These are phyloP conservation scores for Cicer arietinum DNA, from an alignment of 306 rosid species.

Conservation along the genomic window DNA sequence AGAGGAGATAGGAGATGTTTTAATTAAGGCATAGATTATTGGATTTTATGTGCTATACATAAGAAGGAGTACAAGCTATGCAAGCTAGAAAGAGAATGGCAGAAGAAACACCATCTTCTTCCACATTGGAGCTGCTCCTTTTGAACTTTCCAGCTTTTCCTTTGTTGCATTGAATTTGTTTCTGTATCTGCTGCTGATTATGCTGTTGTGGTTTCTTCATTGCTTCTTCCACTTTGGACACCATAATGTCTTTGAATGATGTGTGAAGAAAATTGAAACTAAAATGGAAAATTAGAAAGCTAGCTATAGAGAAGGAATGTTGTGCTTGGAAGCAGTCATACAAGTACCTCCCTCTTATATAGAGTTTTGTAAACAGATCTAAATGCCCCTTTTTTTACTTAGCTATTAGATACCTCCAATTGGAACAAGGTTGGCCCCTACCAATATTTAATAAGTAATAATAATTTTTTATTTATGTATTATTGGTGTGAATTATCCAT, in stretches of 20 bases:
- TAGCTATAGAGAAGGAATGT: slow-evolving; percentile 14
- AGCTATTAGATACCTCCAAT: slow-evolving; percentile 18
- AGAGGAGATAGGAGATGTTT: no score
- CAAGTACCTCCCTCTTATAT: slow-evolving; percentile 58
- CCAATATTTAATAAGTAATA: background rate
- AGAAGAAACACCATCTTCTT: slow-evolving; percentile 85
- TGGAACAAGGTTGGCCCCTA: slow-evolving; percentile 17
- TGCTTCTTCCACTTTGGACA: slow-evolving; percentile 82
- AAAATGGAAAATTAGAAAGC: background rate
- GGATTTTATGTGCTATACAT: slow-evolving; percentile 31
- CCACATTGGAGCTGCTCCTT: slow-evolving; percentile 80
- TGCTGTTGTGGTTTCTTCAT: slow-evolving; percentile 54
- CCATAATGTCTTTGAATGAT: slow-evolving; percentile 51
- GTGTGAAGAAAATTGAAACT: background rate
- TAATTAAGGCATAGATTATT: no score
- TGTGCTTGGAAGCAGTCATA: slow-evolving; percentile 49
- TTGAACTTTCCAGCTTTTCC: slow-evolving; percentile 78
- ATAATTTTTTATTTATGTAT: background rate
- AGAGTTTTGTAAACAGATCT: slow-evolving; percentile 41
- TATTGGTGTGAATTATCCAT: no score
- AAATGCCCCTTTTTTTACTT: slow-evolving; percentile 1
- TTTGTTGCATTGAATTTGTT: slow-evolving; percentile 84
- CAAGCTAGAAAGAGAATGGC: slow-evolving; percentile 98
- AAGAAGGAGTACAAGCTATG: slow-evolving; percentile 78
- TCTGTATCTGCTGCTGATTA: slow-evolving; percentile 54